These are phyloP conservation scores for Rugosomyces carneus DNA, from an alignment of 1,284 basidiomycete genomes.

Conservation along the genomic window DNA sequence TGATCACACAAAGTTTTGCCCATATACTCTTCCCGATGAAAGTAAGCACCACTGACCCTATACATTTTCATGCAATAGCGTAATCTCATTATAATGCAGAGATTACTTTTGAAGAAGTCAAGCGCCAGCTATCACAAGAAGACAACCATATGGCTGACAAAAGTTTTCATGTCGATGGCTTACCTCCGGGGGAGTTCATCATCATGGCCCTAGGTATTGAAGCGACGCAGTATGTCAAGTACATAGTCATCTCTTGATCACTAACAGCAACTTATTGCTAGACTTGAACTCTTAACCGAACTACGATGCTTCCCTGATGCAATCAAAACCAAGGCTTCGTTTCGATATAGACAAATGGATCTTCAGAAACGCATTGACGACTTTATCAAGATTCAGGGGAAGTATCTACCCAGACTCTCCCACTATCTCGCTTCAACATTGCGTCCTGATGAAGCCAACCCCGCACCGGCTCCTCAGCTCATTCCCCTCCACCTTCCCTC, in stretches of 20 bases:
- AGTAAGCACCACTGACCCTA: not conserved
- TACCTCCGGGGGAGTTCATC: not conserved
- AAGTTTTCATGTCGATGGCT: too few relatives aligned
- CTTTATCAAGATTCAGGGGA: too few relatives aligned
- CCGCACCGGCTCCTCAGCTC: not conserved
- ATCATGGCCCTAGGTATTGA: slow-evolving; percentile 1
- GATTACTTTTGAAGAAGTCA: not conserved
- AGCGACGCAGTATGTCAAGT: not conserved
- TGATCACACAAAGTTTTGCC: too few relatives aligned
- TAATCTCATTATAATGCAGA: not conserved
- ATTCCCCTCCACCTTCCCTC: slow-evolving; percentile 1
- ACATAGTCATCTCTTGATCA: not conserved
- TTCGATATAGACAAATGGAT: too few relatives aligned
- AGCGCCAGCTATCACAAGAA: not conserved
- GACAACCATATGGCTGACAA: not conserved
- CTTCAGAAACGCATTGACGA: too few relatives aligned
- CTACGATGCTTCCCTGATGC: too few relatives aligned
- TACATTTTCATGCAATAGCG: not conserved
- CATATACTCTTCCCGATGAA: too few relatives aligned
- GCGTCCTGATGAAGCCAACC: too few relatives aligned
- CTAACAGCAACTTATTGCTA: too few relatives aligned
- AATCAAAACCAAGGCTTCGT: too few relatives aligned
- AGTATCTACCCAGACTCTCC: too few relatives aligned
- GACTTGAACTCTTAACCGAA: too few relatives aligned
- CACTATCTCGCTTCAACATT: not conserved